Percentiles rank a stretch among this genome's conserved stretches.
Conservation (phyloP, 1,139 yeast species). For the Taiozyma sp. region DNA sequence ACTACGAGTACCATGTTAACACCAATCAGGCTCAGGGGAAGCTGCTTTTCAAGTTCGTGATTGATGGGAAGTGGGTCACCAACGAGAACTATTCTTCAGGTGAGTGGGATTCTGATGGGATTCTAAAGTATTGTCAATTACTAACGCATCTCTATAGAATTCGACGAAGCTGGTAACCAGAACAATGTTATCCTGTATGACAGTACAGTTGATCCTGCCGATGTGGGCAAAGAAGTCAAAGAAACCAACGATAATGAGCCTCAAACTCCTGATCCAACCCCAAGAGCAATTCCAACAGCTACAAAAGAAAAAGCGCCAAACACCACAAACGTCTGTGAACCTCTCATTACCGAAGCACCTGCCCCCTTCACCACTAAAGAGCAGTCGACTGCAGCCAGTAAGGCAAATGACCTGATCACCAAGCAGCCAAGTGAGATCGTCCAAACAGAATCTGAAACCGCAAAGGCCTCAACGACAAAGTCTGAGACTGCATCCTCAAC, state of each 20-base stretch:
- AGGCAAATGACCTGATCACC: background rate
- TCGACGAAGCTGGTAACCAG: slow-evolving; percentile 20
- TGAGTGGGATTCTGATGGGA: slow-evolving; percentile 4
- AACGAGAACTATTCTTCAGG: slow-evolving; percentile 21
- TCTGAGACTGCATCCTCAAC: slow-evolving; percentile 3
- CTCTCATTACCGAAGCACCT: background rate
- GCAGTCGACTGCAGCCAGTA: background rate
- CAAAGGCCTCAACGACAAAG: background rate
- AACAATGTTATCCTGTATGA: slow-evolving; percentile 22
- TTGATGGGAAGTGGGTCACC: slow-evolving; percentile 18
- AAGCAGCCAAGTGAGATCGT: background rate
- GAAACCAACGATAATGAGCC: slow-evolving; percentile 7
- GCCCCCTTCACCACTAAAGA: background rate
- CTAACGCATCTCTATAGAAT: slow-evolving; percentile 10
- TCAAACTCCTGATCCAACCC: slow-evolving; percentile 19
- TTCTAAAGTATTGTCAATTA: background rate
- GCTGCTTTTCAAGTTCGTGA: slow-evolving; percentile 20
- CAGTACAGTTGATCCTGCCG: background rate
- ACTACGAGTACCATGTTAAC: slow-evolving; percentile 11
- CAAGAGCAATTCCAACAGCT: slow-evolving; percentile 6
- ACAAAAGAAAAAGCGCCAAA: slow-evolving; percentile 1
- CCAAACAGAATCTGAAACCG: background rate
- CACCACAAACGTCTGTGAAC: background rate
- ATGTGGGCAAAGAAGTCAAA: background rate
- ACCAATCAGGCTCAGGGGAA: slow-evolving; percentile 11